phyloP scores from a whole-genome alignment of 2,329 filamentous ascomycete species.

The Fusarium begoniae region DNA sequence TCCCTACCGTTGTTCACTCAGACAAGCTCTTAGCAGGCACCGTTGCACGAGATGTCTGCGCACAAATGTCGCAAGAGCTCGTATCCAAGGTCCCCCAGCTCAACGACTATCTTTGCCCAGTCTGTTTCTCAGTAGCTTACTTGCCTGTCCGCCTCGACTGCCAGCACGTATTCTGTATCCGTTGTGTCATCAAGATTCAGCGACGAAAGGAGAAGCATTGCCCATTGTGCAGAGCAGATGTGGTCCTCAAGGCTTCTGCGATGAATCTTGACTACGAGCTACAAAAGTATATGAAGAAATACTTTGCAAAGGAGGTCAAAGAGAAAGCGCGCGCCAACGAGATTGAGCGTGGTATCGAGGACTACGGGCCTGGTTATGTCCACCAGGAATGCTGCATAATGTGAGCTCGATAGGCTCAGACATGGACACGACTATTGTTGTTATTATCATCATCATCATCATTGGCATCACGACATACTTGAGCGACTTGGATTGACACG shows the following conservation, averaged over 20 bases:
- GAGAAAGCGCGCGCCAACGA: constrained; percentile 78
- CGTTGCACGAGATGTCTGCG: constrained; percentile 79
- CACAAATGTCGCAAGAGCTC: constrained; percentile 76
- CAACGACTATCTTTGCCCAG: constrained; percentile 85
- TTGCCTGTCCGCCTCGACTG: constrained; percentile 82
- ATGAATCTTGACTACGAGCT: constrained; percentile 76
- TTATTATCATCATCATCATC: not conserved
- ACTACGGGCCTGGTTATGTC: constrained; percentile 73
- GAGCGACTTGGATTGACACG: not conserved
- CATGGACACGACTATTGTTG: not conserved
- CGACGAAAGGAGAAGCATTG: constrained; percentile 73
- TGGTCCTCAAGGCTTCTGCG: constrained; percentile 74
- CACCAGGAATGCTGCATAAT: constrained; percentile 68
- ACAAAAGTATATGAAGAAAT: constrained; percentile 75
- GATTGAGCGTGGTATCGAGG: constrained; percentile 75
- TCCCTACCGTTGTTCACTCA: constrained; percentile 67
- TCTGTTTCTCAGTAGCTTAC: constrained; percentile 83
- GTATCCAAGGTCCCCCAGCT: constrained; percentile 80
- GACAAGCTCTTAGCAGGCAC: constrained; percentile 70
- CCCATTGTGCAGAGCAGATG: constrained; percentile 78
- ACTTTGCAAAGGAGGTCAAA: constrained; percentile 77
- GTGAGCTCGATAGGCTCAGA: constrained; percentile 49
- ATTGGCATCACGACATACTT: not conserved
- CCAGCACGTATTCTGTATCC: constrained; percentile 82
- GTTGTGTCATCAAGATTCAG: constrained; percentile 84